Evolutionary conservation across 176 grass and related monocot genomes (phyloP), one percentile per base, ranked within the genome.

Genomic region (Triticum monococcum): DNA sequence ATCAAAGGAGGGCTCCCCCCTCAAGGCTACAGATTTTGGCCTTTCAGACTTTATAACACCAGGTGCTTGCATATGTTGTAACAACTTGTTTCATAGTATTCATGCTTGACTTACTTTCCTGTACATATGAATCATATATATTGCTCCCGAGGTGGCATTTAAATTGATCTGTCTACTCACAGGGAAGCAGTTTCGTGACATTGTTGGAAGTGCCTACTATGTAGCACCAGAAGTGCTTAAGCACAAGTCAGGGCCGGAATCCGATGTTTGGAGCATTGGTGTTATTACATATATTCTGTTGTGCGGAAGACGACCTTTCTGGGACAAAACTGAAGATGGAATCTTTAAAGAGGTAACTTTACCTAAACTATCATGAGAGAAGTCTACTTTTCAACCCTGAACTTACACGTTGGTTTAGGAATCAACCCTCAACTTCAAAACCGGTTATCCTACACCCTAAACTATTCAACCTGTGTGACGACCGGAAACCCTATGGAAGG

Each of bases 241-340:
- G 60, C 93, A 93, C 17, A 91, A 86, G 60, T 98, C 96, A 52
- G 96, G 96, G 2, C 96, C 96, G 12, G 96, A 92, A 81, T 98
- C 96, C 23, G 96, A 95, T 3, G 96, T 91, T 83, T 98, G 96
- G 96, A 98, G 96, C 78, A 98, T 98, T 89, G 96, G 96, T 70
- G 96, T 98, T 64, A 98, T 98, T 83, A 95, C 91, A 73, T 98
- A 98, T 73, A 98, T 98, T 92, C 85, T 98, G 80, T 87, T 98
- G 57, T 98, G 96, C 17, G 96, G 96, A 82, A 86, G 89, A 57
- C 89, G 96, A 1, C 96, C 96, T 56, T 98, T 98, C 79, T 98
- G 96, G 96, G 96, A 98, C 84, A 98, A 95, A 93, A 98, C 96
- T 79, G 96, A 98, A 88, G 96, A 98, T 92, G 96, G 96, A 83